Conservation (phyloP, 2,329 filamentous ascomycete species). For the Drechslerella stenobrocha region DNA sequence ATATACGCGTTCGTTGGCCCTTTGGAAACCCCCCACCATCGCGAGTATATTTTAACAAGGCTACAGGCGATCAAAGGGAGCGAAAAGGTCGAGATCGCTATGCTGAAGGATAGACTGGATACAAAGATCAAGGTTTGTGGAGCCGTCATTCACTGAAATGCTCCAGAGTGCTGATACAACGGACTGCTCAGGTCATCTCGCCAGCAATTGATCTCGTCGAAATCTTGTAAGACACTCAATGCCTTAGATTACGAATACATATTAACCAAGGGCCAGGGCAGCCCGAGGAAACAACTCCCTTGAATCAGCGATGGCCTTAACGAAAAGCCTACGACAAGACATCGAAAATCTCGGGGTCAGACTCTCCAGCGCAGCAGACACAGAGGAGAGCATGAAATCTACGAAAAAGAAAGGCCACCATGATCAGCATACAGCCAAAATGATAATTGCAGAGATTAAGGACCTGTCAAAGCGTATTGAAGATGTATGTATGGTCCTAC, state of each 20-base stretch:
- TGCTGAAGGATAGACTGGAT: constrained; percentile 73
- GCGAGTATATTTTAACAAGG: not conserved
- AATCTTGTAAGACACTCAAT: constrained; percentile 67
- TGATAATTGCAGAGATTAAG: constrained; percentile 75
- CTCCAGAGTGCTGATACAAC: constrained; percentile 23
- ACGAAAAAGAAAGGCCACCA: constrained; percentile 61
- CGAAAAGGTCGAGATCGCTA: constrained; percentile 70
- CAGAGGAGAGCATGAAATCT: constrained; percentile 62
- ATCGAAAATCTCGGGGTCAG: constrained; percentile 78
- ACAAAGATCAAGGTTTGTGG: constrained; percentile 70
- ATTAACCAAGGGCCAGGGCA: constrained; percentile 61
- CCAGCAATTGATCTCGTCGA: constrained; percentile 91
- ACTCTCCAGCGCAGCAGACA: constrained; percentile 68
- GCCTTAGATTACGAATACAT: constrained; percentile 49
- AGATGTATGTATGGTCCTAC: constrained; percentile 61
- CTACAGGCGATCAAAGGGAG: constrained; percentile 69
- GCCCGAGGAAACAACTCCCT: constrained; percentile 77
- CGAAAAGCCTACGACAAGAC: constrained; percentile 78
- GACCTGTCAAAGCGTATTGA: constrained; percentile 77
- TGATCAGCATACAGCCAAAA: constrained; percentile 67
- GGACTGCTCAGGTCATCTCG: constrained; percentile 69
- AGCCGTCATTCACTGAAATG: not conserved
- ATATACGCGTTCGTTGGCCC: constrained; percentile 51
- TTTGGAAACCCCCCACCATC: not conserved
- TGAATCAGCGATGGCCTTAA: constrained; percentile 80